phyloP scores from a whole-genome alignment of 192 early-diverging fungal genomes.

The Coemansia sp. region DNA sequence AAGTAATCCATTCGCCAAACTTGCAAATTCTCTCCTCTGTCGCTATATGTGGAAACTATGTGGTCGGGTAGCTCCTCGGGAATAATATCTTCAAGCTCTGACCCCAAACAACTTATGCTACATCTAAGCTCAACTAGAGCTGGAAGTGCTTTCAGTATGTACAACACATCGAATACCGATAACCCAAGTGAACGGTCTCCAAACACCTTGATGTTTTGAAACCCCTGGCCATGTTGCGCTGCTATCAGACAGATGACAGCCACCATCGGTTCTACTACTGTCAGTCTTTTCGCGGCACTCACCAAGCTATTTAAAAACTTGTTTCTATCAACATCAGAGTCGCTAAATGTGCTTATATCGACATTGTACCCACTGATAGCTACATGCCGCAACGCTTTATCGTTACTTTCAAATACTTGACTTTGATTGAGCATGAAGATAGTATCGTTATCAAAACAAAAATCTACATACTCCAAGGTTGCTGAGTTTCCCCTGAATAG shows the following conservation, averaged over 20 bases:
- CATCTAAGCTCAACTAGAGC: background rate
- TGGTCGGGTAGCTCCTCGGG: background rate
- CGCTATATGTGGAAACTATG: background rate
- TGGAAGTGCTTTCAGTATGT: background rate
- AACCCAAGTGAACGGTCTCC: background rate
- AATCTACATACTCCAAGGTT: background rate
- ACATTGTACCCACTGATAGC: background rate
- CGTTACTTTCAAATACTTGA: background rate
- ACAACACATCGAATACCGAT: background rate
- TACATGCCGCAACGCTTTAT: background rate
- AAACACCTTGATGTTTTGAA: background rate
- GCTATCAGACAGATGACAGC: background rate
- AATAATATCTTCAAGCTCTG: background rate
- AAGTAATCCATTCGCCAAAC: background rate
- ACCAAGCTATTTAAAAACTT: background rate
- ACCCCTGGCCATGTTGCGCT: background rate
- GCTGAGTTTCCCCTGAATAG: conserved; percentile 1
- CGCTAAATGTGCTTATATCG: background rate
- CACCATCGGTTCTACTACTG: background rate
- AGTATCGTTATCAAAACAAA: background rate
- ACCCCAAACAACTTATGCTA: background rate
- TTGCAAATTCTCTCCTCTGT: background rate
- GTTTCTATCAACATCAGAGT: background rate
- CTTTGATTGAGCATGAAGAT: background rate
- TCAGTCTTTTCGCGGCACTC: background rate